Evolutionary conservation across 306 rosid genomes (phyloP).

Genomic region (Clitoria ternatea): DNA sequence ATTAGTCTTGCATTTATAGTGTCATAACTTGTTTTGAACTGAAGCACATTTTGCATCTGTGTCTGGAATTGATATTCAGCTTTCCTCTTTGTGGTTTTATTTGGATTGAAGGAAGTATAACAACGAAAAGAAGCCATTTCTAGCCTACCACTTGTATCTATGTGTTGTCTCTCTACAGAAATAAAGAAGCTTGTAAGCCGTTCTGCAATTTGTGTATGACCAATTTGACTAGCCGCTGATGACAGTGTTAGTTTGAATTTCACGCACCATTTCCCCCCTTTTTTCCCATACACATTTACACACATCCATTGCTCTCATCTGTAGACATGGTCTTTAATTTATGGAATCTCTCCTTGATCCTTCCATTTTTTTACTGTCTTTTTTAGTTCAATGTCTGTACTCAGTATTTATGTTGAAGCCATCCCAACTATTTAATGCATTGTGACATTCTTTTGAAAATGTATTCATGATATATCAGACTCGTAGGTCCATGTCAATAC

Average conservation of each 20-base stretch:
- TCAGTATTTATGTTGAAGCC: not conserved
- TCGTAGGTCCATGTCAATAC: not conserved
- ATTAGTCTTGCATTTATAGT: not conserved
- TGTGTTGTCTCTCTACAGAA: not conserved
- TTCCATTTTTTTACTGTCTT: not conserved
- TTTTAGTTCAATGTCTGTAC: not conserved
- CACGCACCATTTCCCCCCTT: not conserved
- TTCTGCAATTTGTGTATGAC: not conserved
- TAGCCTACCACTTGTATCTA: not conserved
- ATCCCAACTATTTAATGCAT: not conserved
- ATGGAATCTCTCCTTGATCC: not conserved
- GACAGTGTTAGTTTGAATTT: not conserved
- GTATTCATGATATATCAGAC: not conserved
- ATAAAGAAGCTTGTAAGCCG: not conserved
- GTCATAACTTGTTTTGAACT: constrained; percentile 9
- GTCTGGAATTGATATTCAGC: not conserved
- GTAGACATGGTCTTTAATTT: not conserved
- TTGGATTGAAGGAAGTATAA: not conserved
- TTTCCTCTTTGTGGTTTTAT: not conserved
- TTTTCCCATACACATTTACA: not conserved
- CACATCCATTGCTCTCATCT: not conserved
- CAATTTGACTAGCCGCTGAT: not conserved
- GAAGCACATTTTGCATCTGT: not conserved
- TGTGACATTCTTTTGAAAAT: not conserved
- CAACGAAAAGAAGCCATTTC: not conserved